These are phyloP conservation scores for Apiospora koreana DNA, from an alignment of 2,329 filamentous ascomycete species.

Conservation along the genomic window DNA sequence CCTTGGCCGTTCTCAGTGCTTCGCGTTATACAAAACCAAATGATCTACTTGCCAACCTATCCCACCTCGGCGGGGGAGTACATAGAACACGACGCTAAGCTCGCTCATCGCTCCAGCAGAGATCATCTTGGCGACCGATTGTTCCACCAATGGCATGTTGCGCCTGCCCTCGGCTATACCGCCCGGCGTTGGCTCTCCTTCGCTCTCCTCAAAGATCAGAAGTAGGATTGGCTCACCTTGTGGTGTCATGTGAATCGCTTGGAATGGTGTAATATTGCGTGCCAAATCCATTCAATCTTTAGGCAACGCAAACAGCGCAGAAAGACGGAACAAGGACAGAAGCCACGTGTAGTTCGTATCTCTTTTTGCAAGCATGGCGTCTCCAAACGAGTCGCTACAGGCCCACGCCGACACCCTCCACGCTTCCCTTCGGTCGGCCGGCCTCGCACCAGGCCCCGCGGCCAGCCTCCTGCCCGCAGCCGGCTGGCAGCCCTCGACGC, in stretches of 20 bases:
- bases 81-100: not conserved
- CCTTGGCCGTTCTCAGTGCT: too few species aligned
- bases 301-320: not conserved
- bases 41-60: not conserved
- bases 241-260: not conserved
- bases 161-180: not conserved
- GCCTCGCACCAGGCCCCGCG: not conserved
- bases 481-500: conserved; percentile 33
- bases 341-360: not conserved
- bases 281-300: too few species aligned
- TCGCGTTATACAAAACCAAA: not conserved
- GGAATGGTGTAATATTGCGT: too few species aligned
- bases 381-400: not conserved
- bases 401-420: not conserved
- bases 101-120: not conserved
- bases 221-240: not conserved
- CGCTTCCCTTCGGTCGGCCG: not conserved
- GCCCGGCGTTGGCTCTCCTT: not conserved
- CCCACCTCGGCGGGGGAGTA: not conserved
- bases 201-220: not conserved
- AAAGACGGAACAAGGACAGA: not conserved
- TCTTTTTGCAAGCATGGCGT: not conserved
- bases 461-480: not conserved
- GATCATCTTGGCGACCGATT: not conserved
- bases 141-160: not conserved